Evolutionary conservation across 768 basidiomycete species (phyloP), one percentile per base, ranked within the genome.

Genomic region (Leccinum aurantiacum): DNA sequence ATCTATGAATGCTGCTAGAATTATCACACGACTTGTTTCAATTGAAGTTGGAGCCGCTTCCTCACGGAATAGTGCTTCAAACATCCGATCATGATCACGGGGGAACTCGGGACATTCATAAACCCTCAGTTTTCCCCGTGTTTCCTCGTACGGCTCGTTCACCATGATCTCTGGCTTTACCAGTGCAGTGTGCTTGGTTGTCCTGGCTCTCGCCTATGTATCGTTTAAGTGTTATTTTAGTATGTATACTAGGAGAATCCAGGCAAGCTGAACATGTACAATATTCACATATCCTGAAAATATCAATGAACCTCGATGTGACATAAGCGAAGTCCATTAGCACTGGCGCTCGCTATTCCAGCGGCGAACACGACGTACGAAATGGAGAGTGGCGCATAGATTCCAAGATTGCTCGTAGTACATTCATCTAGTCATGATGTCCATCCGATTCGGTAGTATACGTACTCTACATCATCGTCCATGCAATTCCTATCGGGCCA

Each of bases 401-500:
- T 10, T 9, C 41, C 38, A 41, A 41, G 8, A 41, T 41, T 41
- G 9, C 17, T 41, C 8, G 17, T 41, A 11, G 47, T 15, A 8
- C 53, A 53, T 54, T 22, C 13, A 19, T 53, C 33, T 54, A 15
- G 19, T 60, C 53, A 67, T 51, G 22, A 41, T 19, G 50, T 24
- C 92, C 91, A 94, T 22, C 85, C 85, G 60, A 94, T 91, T 55
- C 74, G 78, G 73, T 87, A 92, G 70, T 89, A 84, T 14, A 80
- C 77, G 65, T 94, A 94, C 67, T 84, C 83, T 33, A 90, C 82
- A 60, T 87, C 81, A 57, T 84, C 77, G 31, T 71, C 74, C 31
- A 67, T 65, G 57, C 63, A 66, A 38, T 75, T 78, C 53, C 70
- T 59, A 49, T 74, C 70, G 7, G 55, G 62, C n/a, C 46, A 33